Conservation (phyloP, 345 rosid genomes). For the Anastatica hierochuntica region DNA sequence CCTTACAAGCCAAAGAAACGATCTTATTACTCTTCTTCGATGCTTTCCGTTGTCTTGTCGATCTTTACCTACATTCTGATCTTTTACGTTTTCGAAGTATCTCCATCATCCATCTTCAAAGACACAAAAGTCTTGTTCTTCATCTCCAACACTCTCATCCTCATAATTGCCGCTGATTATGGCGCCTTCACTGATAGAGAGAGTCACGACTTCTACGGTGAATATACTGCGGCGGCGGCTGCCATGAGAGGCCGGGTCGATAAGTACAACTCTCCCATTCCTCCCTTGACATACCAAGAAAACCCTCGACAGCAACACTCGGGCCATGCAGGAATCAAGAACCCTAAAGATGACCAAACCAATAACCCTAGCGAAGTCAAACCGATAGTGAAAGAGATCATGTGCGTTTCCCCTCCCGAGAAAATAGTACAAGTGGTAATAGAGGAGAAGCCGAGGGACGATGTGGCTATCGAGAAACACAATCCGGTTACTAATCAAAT, state of each 20-base stretch:
- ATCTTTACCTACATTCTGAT: slow-evolving; percentile 27
- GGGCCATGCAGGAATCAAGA: no score
- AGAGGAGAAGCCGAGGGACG: slow-evolving; percentile 11
- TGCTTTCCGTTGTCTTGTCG: slow-evolving; percentile 30
- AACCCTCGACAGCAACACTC: no score
- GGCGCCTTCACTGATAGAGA: slow-evolving; percentile 21
- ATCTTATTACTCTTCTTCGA: not conserved
- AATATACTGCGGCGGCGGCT: not conserved
- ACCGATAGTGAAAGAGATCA: not conserved
- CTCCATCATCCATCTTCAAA: slow-evolving; percentile 40
- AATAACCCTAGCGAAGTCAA: not conserved
- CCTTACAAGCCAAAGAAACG: slow-evolving; percentile 12
- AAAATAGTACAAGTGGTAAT: slow-evolving; percentile 11
- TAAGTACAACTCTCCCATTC: slow-evolving; percentile 1
- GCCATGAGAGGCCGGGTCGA: slow-evolving; percentile 12
- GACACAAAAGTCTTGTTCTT: slow-evolving; percentile 52
- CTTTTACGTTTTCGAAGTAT: slow-evolving; percentile 42
- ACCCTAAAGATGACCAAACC: not conserved
- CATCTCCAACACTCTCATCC: slow-evolving; percentile 53
- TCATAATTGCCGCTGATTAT: slow-evolving; percentile 54
- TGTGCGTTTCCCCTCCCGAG: slow-evolving; percentile 5
- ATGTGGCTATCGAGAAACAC: slow-evolving; percentile 1
- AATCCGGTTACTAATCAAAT: slow-evolving; percentile 1
- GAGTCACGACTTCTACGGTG: slow-evolving; percentile 25
- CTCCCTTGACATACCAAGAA: no score